phyloP scores from a whole-genome alignment of 2,329 filamentous ascomycete species.

The Neofusicoccum parvum region DNA sequence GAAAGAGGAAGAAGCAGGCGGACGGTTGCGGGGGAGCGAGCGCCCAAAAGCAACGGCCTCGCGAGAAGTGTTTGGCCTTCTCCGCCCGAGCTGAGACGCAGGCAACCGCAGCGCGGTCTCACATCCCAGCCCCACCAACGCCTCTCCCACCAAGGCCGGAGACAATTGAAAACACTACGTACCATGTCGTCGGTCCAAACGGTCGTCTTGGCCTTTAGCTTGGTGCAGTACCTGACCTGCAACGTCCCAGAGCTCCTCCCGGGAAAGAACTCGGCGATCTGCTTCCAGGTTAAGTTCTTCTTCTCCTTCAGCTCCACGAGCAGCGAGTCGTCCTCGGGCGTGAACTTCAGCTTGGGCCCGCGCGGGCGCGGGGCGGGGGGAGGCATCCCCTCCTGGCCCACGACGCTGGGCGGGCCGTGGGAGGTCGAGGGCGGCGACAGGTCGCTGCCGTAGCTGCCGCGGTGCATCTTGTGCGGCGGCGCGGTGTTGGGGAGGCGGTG shows the following conservation, averaged over 20 bases:
- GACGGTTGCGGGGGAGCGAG: background rate
- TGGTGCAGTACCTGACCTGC: constrained; percentile 93
- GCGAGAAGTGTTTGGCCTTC: background rate
- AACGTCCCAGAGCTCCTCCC: constrained; percentile 86
- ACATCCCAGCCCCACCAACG: background rate
- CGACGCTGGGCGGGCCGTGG: constrained; percentile 76
- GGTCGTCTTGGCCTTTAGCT: constrained; percentile 89
- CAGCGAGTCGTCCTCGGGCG: constrained; percentile 84
- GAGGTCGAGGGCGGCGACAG: constrained; percentile 39
- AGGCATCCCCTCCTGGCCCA: constrained; percentile 87
- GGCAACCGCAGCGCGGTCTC: background rate
- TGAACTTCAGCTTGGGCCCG: constrained; percentile 92
- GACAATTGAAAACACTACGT: constrained; percentile 39
- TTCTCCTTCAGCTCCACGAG: constrained; percentile 92
- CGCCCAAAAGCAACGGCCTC: background rate
- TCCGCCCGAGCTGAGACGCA: background rate
- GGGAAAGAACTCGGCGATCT: constrained; percentile 95
- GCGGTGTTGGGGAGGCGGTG: constrained; percentile 76
- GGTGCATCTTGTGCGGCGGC: constrained; percentile 68
- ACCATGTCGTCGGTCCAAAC: constrained; percentile 95
- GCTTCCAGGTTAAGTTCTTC: constrained; percentile 94
- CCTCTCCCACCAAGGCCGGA: background rate
- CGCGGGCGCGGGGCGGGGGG: constrained; percentile 76
- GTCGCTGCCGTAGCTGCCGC: constrained; percentile 53
- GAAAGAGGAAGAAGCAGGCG: background rate